These are phyloP conservation scores for Moniliophthora roreri DNA, from an alignment of 1,284 basidiomycete genomes.

Conservation along the genomic window DNA sequence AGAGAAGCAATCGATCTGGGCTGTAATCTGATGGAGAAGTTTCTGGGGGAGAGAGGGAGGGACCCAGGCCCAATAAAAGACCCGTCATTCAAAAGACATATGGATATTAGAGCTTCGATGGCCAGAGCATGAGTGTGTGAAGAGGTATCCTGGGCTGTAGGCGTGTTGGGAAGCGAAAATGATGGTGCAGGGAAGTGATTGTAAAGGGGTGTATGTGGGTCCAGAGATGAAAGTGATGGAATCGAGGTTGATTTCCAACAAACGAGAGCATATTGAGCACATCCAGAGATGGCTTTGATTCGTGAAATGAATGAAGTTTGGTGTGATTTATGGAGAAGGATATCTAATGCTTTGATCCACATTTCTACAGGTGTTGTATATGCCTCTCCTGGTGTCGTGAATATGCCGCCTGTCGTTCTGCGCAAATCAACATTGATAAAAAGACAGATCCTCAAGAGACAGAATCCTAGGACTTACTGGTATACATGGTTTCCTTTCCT, in stretches of 20 bases:
- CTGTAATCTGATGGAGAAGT: too few relatives aligned
- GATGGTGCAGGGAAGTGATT: constrained; percentile 64
- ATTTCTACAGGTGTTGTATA: constrained; percentile 83
- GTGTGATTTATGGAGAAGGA: constrained; percentile 71
- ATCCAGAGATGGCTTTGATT: constrained; percentile 72
- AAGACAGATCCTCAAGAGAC: too few relatives aligned
- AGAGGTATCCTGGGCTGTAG: constrained; percentile 74
- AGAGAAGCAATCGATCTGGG: too few relatives aligned
- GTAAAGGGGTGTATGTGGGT: constrained; percentile 63
- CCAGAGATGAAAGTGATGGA: constrained; percentile 63
- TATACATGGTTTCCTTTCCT: too few relatives aligned
- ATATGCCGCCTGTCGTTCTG: constrained; percentile 81
- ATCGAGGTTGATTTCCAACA: constrained; percentile 79
- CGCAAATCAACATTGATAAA: too few relatives aligned
- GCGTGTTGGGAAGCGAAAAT: constrained; percentile 75
- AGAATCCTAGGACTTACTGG: too few relatives aligned
- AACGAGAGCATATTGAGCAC: constrained; percentile 77
- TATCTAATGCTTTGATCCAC: constrained; percentile 78
- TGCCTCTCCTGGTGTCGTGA: constrained; percentile 80
- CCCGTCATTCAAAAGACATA: too few relatives aligned
- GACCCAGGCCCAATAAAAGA: too few relatives aligned
- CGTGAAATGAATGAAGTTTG: constrained; percentile 64
- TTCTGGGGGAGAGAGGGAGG: too few relatives aligned
- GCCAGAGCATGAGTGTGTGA: constrained; percentile 73
- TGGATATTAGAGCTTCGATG: too few relatives aligned